Base-by-base conservation (phyloP, 345 rosid genomes). In the Iberis pinnata region DNA sequence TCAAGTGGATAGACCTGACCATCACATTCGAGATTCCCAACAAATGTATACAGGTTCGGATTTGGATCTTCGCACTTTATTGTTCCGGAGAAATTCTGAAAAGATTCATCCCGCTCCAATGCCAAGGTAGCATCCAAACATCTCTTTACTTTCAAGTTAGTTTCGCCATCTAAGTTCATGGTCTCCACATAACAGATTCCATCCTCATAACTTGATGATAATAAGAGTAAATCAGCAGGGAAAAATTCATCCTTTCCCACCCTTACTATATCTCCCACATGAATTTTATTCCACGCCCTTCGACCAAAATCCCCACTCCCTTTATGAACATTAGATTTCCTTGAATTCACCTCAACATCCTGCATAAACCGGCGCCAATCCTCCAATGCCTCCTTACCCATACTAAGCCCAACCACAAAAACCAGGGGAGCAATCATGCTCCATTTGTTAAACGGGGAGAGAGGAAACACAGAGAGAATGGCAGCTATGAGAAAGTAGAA, bases 181-280 rank as follows among this genome's bases (percentile, higher is more conserved):
- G 95, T 86, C 76, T 86, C 92, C 3, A 86, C 95, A 54, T 80
- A 86, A 63, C 88, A 86, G 18, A 86, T 69, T 12, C 92, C 92
- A 52, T 86, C 95, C 12, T 81, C 84, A 46, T 79, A 81, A 67
- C 92, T 81, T 0, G 86, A 79, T 2, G 92, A 86, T 35, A 86
- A 46, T 4, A 86, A 35, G 24, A 86, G 78, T 51, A 83, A 72
- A 73, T 86, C 92, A 44, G 77, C 64, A 0, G 95, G 86, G 45
- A 83, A 86, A 64, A 73, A 83, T 47, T 76, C 78, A 58, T 83
- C 72, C 49, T 83, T 77, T 4, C 68, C 62, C 1, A 86, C 84
- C 50, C 74, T 83, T 0, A 86, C 80, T 3, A 83, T 48, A 58
- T 83, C 88, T 16, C 95, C 95, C 1, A 83, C 86, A 0, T 53